Evolutionary conservation across 2,329 filamentous ascomycete genomes (phyloP).

Genomic region (Exophiala sp.): DNA sequence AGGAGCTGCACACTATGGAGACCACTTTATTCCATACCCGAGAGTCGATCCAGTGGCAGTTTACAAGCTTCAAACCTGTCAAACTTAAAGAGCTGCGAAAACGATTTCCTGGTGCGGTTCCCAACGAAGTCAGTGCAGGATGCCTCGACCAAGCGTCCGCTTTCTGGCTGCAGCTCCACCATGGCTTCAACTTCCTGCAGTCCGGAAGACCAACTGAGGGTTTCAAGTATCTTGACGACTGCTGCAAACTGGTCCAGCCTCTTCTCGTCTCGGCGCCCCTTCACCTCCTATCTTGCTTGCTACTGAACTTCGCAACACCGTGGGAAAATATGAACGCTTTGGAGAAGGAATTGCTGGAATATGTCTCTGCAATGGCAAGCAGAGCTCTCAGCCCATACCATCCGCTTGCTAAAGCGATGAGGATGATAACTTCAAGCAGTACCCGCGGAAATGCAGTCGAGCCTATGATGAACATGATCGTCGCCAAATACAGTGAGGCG

Average conservation of each 20-base stretch:
- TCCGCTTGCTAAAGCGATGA: constrained; percentile 10
- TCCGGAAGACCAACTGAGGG: constrained; percentile 7
- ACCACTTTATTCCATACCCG: constrained; percentile 14
- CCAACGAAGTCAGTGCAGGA: constrained; percentile 12
- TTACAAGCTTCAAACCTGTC: constrained; percentile 16
- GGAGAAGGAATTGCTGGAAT: constrained; percentile 14
- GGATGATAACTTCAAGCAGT: constrained; percentile 2
- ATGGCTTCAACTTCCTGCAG: constrained; percentile 11
- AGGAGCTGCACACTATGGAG: constrained; percentile 11
- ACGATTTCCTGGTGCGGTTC: constrained; percentile 14
- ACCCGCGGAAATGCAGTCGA: constrained; percentile 10
- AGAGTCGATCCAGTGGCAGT: constrained; percentile 18
- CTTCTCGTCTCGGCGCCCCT: constrained; percentile 15
- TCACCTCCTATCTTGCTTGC: constrained; percentile 19
- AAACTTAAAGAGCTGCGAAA: constrained; percentile 13
- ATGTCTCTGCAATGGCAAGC: constrained; percentile 15
- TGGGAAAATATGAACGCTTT: constrained; percentile 15
- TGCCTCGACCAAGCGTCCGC: constrained; percentile 18
- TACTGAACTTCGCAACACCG: constrained; percentile 18
- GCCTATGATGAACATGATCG: constrained; percentile 19
- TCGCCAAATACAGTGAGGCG: constrained; percentile 11
- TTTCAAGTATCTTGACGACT: constrained; percentile 13
- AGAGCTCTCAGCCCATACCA: constrained; percentile 9
- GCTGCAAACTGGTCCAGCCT: constrained; percentile 19
- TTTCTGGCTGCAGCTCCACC: constrained; percentile 19